Conservation (phyloP, 2,329 filamentous ascomycete genomes). For the Zopfia rhizophila region DNA sequence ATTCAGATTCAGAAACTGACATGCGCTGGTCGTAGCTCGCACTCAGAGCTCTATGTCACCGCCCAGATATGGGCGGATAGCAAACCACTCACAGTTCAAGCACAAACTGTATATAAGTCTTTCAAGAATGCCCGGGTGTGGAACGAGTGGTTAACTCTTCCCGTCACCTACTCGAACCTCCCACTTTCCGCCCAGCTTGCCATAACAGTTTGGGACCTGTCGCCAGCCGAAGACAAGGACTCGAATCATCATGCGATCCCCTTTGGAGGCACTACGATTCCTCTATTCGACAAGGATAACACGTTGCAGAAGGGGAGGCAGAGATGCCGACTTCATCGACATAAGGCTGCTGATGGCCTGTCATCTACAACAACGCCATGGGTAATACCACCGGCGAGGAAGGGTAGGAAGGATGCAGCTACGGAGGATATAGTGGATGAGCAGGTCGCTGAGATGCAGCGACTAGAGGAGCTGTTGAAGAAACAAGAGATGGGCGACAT, state of each 20-base stretch:
- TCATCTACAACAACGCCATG: slow-evolving; percentile 83
- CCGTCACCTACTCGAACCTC: slow-evolving; percentile 83
- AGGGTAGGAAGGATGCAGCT: slow-evolving; percentile 60
- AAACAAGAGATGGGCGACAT: slow-evolving; percentile 99
- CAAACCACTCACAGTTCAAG: slow-evolving; percentile 89
- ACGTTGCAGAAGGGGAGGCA: slow-evolving; percentile 91
- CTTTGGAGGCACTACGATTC: slow-evolving; percentile 92
- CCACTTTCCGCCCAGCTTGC: slow-evolving; percentile 85
- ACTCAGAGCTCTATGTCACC: slow-evolving; percentile 92
- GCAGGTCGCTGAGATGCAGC: slow-evolving; percentile 85
- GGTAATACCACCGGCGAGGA: slow-evolving; percentile 65
- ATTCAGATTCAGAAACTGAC: not conserved
- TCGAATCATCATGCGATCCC: slow-evolving; percentile 82
- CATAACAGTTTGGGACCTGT: slow-evolving; percentile 95
- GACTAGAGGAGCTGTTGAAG: slow-evolving; percentile 90
- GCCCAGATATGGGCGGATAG: slow-evolving; percentile 95
- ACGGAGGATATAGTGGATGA: slow-evolving; percentile 63
- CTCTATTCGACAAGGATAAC: slow-evolving; percentile 92
- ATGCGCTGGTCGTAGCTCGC: slow-evolving; percentile 68
- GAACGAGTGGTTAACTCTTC: slow-evolving; percentile 96
- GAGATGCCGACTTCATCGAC: slow-evolving; percentile 86
- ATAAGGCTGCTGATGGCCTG: slow-evolving; percentile 85
- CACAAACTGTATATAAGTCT: slow-evolving; percentile 91
- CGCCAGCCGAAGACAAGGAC: slow-evolving; percentile 76
- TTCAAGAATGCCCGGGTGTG: slow-evolving; percentile 81